phyloP scores from a whole-genome alignment of 2,329 filamentous ascomycete species.

The Didymosphaeria variabile region DNA sequence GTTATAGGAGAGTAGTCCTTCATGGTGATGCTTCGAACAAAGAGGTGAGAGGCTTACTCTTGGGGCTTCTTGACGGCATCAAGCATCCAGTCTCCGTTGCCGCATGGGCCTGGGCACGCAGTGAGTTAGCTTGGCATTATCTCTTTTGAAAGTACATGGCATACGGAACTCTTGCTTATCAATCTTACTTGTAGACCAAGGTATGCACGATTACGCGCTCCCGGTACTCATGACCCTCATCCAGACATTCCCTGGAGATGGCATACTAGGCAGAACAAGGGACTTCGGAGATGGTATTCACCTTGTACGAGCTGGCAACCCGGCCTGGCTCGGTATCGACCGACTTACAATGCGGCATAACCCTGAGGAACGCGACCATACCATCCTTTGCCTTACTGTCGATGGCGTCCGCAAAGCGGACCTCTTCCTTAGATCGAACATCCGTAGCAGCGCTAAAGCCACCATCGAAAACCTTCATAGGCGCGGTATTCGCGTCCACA shows the following conservation, averaged over 20 bases:
- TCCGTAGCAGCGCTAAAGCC: constrained; percentile 60
- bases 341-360: not conserved
- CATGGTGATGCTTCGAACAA: constrained; percentile 15
- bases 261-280: constrained; percentile 52
- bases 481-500: constrained; percentile 60
- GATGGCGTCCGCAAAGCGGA: constrained; percentile 52
- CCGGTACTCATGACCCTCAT: constrained; percentile 32
- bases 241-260: constrained; percentile 54
- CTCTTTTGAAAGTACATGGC: not conserved
- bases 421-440: constrained; percentile 60
- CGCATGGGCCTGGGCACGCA: constrained; percentile 49
- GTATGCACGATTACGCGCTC: constrained; percentile 2
- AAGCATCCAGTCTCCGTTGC: constrained; percentile 64
- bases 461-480: constrained; percentile 61
- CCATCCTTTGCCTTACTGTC: constrained; percentile 48
- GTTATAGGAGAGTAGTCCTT: not conserved
- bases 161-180: not conserved
- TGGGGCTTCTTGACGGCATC: constrained; percentile 55
- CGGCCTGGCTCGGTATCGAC: constrained; percentile 56
- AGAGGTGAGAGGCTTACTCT: constrained; percentile 35
- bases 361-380: constrained; percentile 40
- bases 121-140: not conserved
- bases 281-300: constrained; percentile 16
- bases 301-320: constrained; percentile 57
- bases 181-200: constrained; percentile 34